These are phyloP conservation scores for Gastrolobium villosum DNA, from an alignment of 306 rosid genomes.

Conservation along the genomic window DNA sequence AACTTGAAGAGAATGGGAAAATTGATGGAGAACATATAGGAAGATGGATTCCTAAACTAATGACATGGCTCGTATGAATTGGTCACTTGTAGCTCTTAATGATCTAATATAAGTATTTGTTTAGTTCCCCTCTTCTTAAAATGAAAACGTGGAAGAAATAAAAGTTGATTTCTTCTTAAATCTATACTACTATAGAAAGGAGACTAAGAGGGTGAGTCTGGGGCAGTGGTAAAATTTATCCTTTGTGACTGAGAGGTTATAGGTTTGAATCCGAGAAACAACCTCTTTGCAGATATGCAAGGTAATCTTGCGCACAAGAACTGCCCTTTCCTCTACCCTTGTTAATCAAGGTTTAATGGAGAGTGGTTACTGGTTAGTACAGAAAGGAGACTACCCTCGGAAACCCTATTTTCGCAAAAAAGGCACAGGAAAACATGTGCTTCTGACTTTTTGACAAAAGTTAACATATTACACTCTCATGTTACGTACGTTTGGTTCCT, in stretches of 20 bases:
- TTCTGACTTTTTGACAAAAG: not conserved
- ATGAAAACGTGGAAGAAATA: not conserved
- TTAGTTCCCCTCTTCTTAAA: not conserved
- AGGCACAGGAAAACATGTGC: not conserved
- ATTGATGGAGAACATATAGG: not conserved
- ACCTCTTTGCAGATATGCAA: too few species aligned
- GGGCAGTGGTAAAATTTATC: too few species aligned
- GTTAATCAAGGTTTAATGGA: too few species aligned
- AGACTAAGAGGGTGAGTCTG: not conserved
- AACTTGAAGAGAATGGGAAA: not conserved
- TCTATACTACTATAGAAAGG: not conserved
- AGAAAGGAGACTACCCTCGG: not conserved
- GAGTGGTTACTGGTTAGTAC: too few species aligned
- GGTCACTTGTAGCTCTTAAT: not conserved
- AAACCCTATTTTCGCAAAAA: not conserved
- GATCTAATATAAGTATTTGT: constrained; percentile 9
- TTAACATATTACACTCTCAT: not conserved
- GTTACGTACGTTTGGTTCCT: not conserved
- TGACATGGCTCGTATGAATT: not conserved
- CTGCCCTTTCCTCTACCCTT: too few species aligned
- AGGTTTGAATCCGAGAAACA: too few species aligned
- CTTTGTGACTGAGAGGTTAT: too few species aligned
- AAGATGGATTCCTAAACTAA: not conserved
- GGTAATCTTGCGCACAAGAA: too few species aligned
- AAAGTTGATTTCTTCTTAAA: not conserved